phyloP scores from a whole-genome alignment of 1,284 basidiomycete species.

The Papiliotrema nemorosa region DNA sequence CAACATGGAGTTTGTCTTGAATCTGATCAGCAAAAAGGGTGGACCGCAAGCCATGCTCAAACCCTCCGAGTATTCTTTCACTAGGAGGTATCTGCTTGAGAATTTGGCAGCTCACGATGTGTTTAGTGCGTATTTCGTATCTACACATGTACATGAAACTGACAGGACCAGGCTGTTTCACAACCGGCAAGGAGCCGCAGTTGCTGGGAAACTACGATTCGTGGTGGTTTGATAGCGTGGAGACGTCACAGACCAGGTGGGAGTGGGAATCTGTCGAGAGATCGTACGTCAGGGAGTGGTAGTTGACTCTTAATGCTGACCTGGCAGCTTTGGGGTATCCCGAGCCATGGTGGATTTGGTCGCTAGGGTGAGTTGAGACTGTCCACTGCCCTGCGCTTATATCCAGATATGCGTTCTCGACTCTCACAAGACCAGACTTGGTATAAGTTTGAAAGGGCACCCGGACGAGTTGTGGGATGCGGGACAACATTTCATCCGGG shows the following conservation, averaged over 20 bases:
- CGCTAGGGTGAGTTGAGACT: constrained; percentile 23
- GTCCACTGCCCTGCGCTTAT: too few species aligned
- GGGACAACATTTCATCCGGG: constrained; percentile 21
- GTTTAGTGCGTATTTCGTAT: constrained; percentile 19
- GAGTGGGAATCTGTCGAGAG: constrained; percentile 40
- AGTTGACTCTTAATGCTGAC: not conserved
- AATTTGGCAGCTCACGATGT: constrained; percentile 35
- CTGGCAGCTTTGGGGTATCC: constrained; percentile 27
- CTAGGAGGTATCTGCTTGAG: constrained; percentile 32
- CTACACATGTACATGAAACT: not conserved
- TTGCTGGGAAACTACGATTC: constrained; percentile 32
- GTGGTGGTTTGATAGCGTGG: constrained; percentile 39
- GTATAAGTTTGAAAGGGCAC: constrained; percentile 13
- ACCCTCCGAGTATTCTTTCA: constrained; percentile 24
- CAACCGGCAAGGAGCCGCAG: constrained; percentile 33
- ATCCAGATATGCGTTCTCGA: constrained; percentile 22
- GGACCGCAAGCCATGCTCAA: constrained; percentile 33
- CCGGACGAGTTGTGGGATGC: constrained; percentile 25
- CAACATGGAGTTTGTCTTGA: constrained; percentile 37
- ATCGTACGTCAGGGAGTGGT: constrained; percentile 7
- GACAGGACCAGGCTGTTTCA: constrained; percentile 23
- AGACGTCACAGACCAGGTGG: constrained; percentile 33
- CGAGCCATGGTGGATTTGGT: constrained; percentile 34
- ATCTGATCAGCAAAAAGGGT: constrained; percentile 28
- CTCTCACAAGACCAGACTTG: constrained; percentile 26